Conservation (phyloP, 2,329 filamentous ascomycete genomes). For the Aspergillus fijiensis region DNA sequence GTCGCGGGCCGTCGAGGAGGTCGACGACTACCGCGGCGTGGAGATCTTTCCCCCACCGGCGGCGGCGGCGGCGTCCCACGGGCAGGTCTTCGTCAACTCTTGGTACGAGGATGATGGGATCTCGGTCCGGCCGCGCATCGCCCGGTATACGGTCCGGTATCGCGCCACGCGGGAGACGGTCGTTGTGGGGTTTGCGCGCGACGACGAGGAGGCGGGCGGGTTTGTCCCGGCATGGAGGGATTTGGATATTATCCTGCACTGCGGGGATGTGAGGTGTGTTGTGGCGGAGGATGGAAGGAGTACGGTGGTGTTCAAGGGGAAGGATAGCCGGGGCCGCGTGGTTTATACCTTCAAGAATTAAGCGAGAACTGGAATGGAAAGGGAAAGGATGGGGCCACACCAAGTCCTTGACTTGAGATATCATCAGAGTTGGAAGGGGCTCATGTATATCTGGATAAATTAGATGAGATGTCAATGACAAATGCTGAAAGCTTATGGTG, state of each 20-base stretch:
- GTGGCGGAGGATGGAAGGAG: constrained; percentile 30
- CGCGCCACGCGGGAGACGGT: constrained; percentile 47
- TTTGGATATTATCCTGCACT: constrained; percentile 52
- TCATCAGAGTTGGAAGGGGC: too few species aligned
- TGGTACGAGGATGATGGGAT: constrained; percentile 62
- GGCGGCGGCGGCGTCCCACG: constrained; percentile 31
- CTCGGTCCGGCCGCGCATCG: constrained; percentile 44
- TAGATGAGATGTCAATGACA: too few species aligned
- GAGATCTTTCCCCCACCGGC: constrained; percentile 56
- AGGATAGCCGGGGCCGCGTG: constrained; percentile 27
- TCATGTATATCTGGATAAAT: too few species aligned
- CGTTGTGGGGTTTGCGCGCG: constrained; percentile 43
- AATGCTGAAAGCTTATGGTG: too few species aligned
- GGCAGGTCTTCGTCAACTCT: constrained; percentile 39
- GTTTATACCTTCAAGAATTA: constrained; percentile 33
- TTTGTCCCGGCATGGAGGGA: constrained; percentile 54
- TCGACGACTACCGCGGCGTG: constrained; percentile 57
- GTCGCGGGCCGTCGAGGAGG: constrained; percentile 37
- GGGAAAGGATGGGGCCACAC: neutral
- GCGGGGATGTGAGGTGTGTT: constrained; percentile 50
- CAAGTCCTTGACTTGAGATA: neutral
- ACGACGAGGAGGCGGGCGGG: constrained; percentile 38
- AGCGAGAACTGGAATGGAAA: neutral
- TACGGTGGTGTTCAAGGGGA: constrained; percentile 29
- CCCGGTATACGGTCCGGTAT: constrained; percentile 47